A percentile compares a stretch with the other conserved stretches of the same genome.
These are phyloP conservation scores for Dioscorea cayenensis DNA, from an alignment of 116 monocot genomes.

Conservation along the genomic window DNA sequence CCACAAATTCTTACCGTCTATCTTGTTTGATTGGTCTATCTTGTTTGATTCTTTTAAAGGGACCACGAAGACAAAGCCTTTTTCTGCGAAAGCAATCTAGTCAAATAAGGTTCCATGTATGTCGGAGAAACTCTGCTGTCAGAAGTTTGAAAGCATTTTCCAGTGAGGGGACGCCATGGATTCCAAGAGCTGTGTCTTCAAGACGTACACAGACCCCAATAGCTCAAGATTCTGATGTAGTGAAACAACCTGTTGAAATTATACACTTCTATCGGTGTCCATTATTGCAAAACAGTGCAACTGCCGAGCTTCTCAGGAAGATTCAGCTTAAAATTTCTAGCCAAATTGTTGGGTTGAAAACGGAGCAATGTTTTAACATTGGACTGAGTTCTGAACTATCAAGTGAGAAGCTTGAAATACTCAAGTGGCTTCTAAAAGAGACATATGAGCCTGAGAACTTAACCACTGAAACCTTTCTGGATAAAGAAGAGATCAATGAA, in stretches of 20 bases:
- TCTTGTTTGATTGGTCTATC: too few relatives aligned
- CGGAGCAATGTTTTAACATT: conserved; percentile 3
- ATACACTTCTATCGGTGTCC: conserved; percentile 79
- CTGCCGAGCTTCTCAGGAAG: neutral
- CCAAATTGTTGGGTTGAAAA: conserved; percentile 20
- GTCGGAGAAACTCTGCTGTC: neutral
- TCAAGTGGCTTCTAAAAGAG: conserved; percentile 68
- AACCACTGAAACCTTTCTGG: conserved; percentile 54
- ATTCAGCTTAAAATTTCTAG: conserved; percentile 37
- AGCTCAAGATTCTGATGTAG: neutral
- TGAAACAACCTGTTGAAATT: conserved; percentile 16
- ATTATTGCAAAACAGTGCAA: conserved; percentile 37
- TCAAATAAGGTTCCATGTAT: neutral
- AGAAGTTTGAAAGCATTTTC: neutral
- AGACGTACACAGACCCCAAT: neutral
- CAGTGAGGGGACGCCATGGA: neutral
- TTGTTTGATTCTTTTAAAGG: neutral
- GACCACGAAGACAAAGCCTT: neutral
- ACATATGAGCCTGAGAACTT: conserved; percentile 91
- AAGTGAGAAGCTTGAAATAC: neutral
- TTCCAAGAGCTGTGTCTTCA: neutral
- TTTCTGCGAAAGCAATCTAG: neutral
- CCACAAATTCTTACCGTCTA: neutral
- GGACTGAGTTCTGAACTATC: neutral
- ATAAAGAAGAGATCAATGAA: conserved; percentile 13